phyloP scores from a whole-genome alignment of 805 yeast genomes.

The Candida silvatica region DNA sequence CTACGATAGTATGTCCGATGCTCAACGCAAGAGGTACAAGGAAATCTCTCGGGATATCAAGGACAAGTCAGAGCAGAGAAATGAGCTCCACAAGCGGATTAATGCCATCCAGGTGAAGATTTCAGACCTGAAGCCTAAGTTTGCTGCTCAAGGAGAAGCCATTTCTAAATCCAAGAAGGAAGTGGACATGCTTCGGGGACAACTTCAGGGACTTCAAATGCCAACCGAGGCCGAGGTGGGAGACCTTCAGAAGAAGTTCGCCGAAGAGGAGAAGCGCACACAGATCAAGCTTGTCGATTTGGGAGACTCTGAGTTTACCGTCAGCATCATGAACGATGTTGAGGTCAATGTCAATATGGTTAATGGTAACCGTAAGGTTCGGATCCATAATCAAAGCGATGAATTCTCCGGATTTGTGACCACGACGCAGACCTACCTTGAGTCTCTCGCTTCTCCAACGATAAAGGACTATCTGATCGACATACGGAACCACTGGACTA shows the following conservation, averaged over 20 bases:
- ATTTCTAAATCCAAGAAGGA: constrained; percentile 3
- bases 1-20: constrained; percentile 6
- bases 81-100: constrained; percentile 1
- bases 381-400: constrained; percentile 3
- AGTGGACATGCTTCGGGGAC: constrained; percentile 2
- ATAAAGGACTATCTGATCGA: constrained; percentile 6
- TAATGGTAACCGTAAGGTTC: constrained; percentile 5
- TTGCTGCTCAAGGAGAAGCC: constrained; percentile 2
- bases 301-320: constrained; percentile 1
- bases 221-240: constrained; percentile 13
- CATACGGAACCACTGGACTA: constrained; percentile 1
- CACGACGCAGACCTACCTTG: neutral
- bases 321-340: constrained; percentile 6
- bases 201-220: constrained; percentile 2
- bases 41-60: constrained; percentile 2
- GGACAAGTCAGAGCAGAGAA: neutral
- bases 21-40: constrained; percentile 5
- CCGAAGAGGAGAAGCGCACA: constrained; percentile 6
- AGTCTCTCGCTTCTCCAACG: no score
- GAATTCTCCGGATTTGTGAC: no score
- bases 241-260: constrained; percentile 7
- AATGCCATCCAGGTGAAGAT: neutral
- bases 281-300: constrained; percentile 8
- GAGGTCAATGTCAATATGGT: constrained; percentile 4
- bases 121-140: neutral